Evolutionary conservation across 108 stramenopile genomes (phyloP), one percentile per base, ranked within the genome.

Genomic region (Stephanodiscus triporus): DNA sequence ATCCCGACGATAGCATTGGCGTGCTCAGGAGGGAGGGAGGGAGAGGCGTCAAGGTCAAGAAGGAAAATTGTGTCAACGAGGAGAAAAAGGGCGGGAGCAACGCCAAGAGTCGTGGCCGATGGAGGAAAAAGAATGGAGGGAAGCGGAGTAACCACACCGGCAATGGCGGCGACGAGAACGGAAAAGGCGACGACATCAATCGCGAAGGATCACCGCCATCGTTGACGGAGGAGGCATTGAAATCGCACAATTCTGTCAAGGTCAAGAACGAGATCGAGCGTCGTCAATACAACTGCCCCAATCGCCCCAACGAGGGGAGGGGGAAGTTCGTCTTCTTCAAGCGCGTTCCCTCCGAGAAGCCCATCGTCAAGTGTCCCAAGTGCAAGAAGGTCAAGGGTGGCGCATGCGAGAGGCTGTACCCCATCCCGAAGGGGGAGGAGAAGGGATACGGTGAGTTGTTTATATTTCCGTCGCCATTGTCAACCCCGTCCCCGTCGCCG

Each of bases 221-320:
- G 1, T 64, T 77, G 62, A 63, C 70, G 9, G 29, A 14, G 10
- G 76, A 63, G 9, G 63, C 51, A 19, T 34, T 71, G n/a, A 60
- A 49, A 32, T 38, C 71, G 55, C 70, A 77, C 45, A 64, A 80
- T 24, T 23, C 60, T 9, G 34, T 14, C 23, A 47, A 64, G 36
- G 40, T 42, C 16, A 64, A 75, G 6, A 36, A 70, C 4, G 68
- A 42, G 27, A 76, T 80, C 38, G 83, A 84, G 37, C 68, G 83
- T 16, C 78, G 83, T 7, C 83, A 80, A 26, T 84, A 80, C 75
- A 84, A 80, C 67, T 84, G 83, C 40, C 83, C 83, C 42, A 7
- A 42, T 17, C 80, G 83, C 27, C 83, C 83, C 4, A 58, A 63
- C 13, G 56, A 76, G 37, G 80, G 80, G 8, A 43, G 80, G 20